Conservation (phyloP, 805 yeast genomes). For the Starmera pachycereana region DNA sequence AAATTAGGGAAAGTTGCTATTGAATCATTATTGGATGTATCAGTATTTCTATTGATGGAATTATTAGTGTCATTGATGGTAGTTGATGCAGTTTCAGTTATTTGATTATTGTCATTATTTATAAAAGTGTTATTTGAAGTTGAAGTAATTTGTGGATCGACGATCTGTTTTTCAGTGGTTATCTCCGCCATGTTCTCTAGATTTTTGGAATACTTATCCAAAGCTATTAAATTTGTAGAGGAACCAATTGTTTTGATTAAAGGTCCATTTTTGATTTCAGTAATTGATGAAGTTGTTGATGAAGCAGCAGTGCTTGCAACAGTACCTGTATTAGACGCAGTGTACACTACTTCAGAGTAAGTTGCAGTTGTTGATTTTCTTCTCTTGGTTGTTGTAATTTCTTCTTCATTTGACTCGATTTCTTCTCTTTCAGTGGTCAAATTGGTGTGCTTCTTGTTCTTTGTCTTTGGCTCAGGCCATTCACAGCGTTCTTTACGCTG, state of each 20-base stretch:
- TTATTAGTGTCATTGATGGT: too few relatives aligned
- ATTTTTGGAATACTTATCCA: not conserved
- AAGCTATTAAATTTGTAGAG: not conserved
- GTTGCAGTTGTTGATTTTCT: not conserved
- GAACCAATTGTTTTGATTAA: not conserved
- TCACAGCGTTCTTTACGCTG: not conserved
- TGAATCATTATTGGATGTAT: too few relatives aligned
- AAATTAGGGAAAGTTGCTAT: too few relatives aligned
- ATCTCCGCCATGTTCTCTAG: not conserved
- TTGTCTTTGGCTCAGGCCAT: not conserved
- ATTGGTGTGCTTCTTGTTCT: not conserved
- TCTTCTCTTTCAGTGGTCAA: not conserved
- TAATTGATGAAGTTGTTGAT: not conserved
- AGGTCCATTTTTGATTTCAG: not conserved
- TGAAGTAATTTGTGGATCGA: not conserved
- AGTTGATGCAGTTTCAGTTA: too few relatives aligned
- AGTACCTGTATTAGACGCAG: constrained; percentile 1
- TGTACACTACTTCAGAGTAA: not conserved
- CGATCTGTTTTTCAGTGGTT: not conserved
- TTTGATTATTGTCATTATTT: too few relatives aligned
- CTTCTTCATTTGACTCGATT: not conserved
- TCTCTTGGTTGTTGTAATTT: not conserved
- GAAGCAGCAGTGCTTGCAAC: not conserved
- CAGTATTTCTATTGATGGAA: too few relatives aligned
- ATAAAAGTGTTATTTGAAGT: not conserved